A percentile compares a stretch with the other conserved stretches of the same genome.
Evolutionary conservation across 2,329 filamentous ascomycete species (phyloP).

Genomic region (Nannizzia gypsea): DNA sequence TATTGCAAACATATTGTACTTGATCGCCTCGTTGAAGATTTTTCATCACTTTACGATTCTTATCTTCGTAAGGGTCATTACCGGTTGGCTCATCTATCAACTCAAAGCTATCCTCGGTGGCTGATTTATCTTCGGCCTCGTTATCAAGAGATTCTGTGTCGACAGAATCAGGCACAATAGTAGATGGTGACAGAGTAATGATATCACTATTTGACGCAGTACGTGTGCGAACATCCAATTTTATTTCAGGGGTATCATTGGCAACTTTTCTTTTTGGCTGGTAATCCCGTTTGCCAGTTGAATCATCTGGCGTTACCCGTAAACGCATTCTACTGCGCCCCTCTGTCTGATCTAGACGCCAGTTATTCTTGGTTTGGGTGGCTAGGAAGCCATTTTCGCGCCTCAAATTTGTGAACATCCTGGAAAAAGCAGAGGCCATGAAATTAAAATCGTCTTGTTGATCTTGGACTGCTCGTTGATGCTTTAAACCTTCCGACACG

Average conservation of each 20-base stretch:
- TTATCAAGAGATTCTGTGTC: conserved; percentile 23
- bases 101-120: conserved; percentile 83
- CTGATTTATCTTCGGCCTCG: conserved; percentile 27
- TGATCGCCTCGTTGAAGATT: conserved; percentile 81
- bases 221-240: conserved; percentile 36
- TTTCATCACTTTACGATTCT: conserved; percentile 95
- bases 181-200: conserved; percentile 29
- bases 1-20: conserved; percentile 88
- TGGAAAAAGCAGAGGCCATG: conserved; percentile 61
- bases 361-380: conserved; percentile 53
- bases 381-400: conserved; percentile 73
- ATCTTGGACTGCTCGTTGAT: conserved; percentile 79
- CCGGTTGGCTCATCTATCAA: conserved; percentile 85
- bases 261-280: conserved; percentile 65
- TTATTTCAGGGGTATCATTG: conserved; percentile 34
- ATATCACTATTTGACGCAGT: conserved; percentile 30
- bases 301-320: conserved; percentile 68
- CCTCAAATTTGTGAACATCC: conserved; percentile 64
- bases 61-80: conserved; percentile 83
- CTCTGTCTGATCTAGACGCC: conserved; percentile 92
- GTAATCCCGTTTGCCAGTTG: conserved; percentile 57
- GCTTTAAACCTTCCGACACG: conserved; percentile 79
- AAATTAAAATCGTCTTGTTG: conserved; percentile 82
- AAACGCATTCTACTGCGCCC: conserved; percentile 90
- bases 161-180: conserved; percentile 22